Evolutionary conservation across 495 filamentous ascomycete species (phyloP), one percentile per base, ranked within the genome.

Genomic region (Echria macrotheca): DNA sequence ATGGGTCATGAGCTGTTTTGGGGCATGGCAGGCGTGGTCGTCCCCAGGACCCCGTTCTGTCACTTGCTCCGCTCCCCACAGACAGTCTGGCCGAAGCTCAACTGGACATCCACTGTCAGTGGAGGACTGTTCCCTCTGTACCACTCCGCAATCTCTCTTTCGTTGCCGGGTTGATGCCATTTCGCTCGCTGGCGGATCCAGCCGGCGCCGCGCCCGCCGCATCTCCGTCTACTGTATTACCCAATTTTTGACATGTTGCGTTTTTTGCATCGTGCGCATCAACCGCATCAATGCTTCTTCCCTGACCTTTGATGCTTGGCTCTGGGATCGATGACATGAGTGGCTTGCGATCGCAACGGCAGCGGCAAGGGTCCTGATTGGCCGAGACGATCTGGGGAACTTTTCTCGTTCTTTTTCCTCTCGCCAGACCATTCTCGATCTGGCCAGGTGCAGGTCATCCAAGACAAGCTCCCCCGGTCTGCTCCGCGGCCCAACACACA

Each of bases 241-340:
- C 14, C 9, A 8, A 39, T 9, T 39, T n/a, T n/a, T 14, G 36
- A 39, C 12, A 39, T 17, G 17, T 3, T 14, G 36, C 12, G n/a
- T 8, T 15, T 39, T 11, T 11, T 15, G n/a, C 12, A 39, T 18
- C n/a, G 17, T 39, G 12, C n/a, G 36, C 12, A 9, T 17, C 12
- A 9, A 8, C 36, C 36, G 12, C 36, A 9, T 17, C 36, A 12
- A 31, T 31, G 7, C 7, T 39, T 39, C 19, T 39, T 9, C n/a
- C 9, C 14, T 15, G 8, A 4, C 1, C 3, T 8, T 2, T 15
- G 36, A 15, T 9, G 14, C 17, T 39, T 18, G 9, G 36, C n/a
- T 39, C 26, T 32, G 6, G 10, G n/a, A n/a, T 41, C 42, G 42
- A 44, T 44, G 42, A 44, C 42, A 44, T 44, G 42, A 26, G 42